Evolutionary conservation across 768 basidiomycete species (phyloP).

Genomic region (Naganishia antarctica): DNA sequence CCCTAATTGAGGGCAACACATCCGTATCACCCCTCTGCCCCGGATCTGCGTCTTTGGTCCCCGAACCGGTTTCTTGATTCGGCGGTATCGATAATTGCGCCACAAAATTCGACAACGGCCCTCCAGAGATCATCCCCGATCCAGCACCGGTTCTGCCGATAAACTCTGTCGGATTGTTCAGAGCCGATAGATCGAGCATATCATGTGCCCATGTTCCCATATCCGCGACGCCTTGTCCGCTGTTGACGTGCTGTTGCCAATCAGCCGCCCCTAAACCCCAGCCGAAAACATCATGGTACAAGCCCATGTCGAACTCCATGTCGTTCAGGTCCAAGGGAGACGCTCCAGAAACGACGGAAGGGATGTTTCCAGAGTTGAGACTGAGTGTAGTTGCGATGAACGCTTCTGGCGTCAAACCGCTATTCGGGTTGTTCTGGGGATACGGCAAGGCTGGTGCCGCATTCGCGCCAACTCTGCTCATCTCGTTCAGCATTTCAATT

Average conservation of each 20-base stretch:
- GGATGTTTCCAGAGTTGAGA: background rate
- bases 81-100: too few species aligned
- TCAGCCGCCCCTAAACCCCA: constrained; percentile 20
- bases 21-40: background rate
- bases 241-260: background rate
- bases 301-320: constrained; percentile 11
- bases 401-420: constrained; percentile 1
- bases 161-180: constrained; percentile 5
- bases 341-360: constrained; percentile 4
- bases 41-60: background rate
- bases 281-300: constrained; percentile 16
- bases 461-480: background rate
- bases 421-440: constrained; percentile 13
- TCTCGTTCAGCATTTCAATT: background rate
- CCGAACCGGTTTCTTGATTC: background rate
- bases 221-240: background rate
- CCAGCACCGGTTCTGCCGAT: background rate
- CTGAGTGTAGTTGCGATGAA: constrained; percentile 6
- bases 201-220: constrained; percentile 7
- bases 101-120: background rate
- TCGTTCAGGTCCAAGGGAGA: constrained; percentile 5
- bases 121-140: background rate
- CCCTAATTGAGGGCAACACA: background rate
- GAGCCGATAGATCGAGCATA: background rate
- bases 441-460: background rate